These are phyloP conservation scores for Coelastrella sp. DNA, from an alignment of 139 green algal species.

Conservation along the genomic window DNA sequence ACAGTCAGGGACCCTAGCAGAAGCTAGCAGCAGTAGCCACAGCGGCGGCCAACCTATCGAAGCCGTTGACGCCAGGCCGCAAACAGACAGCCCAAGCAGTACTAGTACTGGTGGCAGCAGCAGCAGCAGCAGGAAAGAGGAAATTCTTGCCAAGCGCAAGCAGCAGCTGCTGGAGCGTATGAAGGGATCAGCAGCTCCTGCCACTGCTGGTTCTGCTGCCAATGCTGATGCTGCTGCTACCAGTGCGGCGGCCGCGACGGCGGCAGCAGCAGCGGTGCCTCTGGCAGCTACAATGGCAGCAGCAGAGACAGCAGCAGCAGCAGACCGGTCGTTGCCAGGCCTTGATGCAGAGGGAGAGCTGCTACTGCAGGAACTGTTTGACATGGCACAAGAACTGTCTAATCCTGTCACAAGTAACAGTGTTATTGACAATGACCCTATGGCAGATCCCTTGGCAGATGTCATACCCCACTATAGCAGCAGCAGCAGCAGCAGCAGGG, in stretches of 20 bases:
- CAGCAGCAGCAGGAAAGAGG: neutral
- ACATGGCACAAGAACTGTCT: conserved; percentile 6
- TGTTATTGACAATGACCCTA: conserved; percentile 11
- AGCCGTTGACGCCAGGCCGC: no score
- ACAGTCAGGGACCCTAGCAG: neutral
- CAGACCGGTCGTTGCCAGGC: neutral
- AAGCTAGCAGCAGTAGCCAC: neutral
- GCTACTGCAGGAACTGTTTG: conserved; percentile 37
- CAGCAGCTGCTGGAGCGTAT: conserved; percentile 41
- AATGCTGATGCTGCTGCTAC: neutral
- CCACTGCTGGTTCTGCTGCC: neutral
- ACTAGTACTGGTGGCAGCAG: no score
- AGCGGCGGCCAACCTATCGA: no score
- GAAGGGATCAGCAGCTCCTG: conserved; percentile 1
- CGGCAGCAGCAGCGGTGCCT: conserved; percentile 16
- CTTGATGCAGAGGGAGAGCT: neutral
- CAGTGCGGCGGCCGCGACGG: neutral
- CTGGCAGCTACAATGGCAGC: neutral
- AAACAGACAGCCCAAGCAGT: no score
- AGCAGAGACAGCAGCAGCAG: neutral
- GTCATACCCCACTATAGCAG: neutral
- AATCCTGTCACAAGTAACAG: neutral
- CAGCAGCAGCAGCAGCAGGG: conserved; percentile 15
- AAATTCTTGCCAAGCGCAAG: neutral
- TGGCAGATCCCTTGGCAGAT: conserved; percentile 19